Conservation (phyloP, 331 rosid genomes). For the Rhamnella rubrinervis region DNA sequence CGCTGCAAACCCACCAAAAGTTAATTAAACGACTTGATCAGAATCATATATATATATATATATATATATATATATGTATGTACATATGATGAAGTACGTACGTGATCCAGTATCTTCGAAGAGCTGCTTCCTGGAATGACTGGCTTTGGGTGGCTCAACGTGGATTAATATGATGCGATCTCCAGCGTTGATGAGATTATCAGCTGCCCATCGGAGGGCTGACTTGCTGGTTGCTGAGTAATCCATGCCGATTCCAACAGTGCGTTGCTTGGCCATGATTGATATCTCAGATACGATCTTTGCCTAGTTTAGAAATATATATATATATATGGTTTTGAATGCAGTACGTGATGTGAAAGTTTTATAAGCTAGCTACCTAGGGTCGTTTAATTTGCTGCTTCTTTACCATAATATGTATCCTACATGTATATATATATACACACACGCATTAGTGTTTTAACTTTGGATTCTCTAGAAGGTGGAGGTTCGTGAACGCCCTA, state of each 20-base stretch:
- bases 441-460: no score
- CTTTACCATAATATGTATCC: no score
- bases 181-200: constrained; percentile 47
- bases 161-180: constrained; percentile 60
- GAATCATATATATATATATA: no score
- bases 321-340: not conserved
- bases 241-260: constrained; percentile 71
- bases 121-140: constrained; percentile 61
- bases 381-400: not conserved
- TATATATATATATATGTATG: no score
- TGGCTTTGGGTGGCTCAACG: constrained; percentile 55
- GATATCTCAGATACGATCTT: not conserved
- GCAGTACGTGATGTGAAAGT: not conserved
- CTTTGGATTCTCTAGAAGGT: not conserved
- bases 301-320: not conserved
- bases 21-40: not conserved
- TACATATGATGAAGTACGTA: constrained; percentile 2
- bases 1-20: constrained; percentile 37
- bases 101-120: constrained; percentile 64
- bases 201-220: constrained; percentile 66
- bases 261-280: constrained; percentile 49
- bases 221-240: constrained; percentile 64
- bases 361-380: not conserved
- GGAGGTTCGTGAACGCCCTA: constrained; percentile 7
- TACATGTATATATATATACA: no score